Conservation (phyloP, 2,329 filamentous ascomycete species). For the Phyllosticta ampelicida region DNA sequence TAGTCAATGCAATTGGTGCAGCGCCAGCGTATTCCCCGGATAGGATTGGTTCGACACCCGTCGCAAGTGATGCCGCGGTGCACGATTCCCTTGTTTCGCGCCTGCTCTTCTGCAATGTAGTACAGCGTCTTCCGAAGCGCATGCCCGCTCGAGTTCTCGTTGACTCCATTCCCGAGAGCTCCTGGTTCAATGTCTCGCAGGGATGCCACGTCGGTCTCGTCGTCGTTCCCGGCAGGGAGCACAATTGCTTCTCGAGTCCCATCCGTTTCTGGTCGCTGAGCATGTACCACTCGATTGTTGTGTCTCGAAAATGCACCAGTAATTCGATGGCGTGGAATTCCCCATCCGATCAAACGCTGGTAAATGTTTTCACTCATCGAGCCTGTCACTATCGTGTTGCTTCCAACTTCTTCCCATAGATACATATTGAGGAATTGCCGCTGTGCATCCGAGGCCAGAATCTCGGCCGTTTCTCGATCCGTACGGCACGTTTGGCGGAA, state of each 20-base stretch:
- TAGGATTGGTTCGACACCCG: slow-evolving; percentile 75
- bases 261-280: not conserved
- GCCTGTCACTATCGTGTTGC: not conserved
- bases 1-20: slow-evolving; percentile 95
- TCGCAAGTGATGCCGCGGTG: slow-evolving; percentile 92
- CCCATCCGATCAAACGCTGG: slow-evolving; percentile 2
- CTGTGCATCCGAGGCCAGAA: slow-evolving; percentile 3
- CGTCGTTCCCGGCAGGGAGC: not conserved
- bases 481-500: slow-evolving; percentile 3
- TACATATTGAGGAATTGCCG: slow-evolving; percentile 6
- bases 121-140: slow-evolving; percentile 80
- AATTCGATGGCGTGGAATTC: slow-evolving; percentile 1
- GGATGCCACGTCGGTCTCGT: slow-evolving; percentile 19
- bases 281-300: not conserved
- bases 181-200: slow-evolving; percentile 11
- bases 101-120: slow-evolving; percentile 87
- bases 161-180: slow-evolving; percentile 21
- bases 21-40: slow-evolving; percentile 83
- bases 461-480: slow-evolving; percentile 1
- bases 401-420: slow-evolving; percentile 1
- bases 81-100: slow-evolving; percentile 75
- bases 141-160: slow-evolving; percentile 48
- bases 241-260: not conserved
- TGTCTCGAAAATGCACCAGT: slow-evolving; percentile 1
- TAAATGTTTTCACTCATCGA: not conserved